These are phyloP conservation scores for Trichoderma sp. DNA, from an alignment of 2,329 filamentous ascomycete species.

Conservation along the genomic window DNA sequence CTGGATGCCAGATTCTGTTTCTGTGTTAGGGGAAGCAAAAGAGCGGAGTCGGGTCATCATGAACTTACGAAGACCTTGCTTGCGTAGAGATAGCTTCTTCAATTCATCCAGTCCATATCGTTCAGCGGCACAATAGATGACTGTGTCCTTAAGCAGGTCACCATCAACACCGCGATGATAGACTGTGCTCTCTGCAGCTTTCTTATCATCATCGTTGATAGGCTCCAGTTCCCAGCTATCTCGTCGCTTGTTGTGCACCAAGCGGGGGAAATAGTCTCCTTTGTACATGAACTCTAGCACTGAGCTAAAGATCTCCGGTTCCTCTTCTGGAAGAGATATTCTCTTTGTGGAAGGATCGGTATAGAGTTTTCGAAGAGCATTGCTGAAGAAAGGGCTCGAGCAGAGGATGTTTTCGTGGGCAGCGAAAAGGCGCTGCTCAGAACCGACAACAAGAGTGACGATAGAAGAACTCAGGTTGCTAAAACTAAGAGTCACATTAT, in stretches of 20 bases:
- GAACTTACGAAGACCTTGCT: conserved; percentile 78
- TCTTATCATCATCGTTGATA: conserved; percentile 48
- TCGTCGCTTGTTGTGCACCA: conserved; percentile 79
- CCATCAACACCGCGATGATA: conserved; percentile 67
- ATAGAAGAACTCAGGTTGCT: conserved; percentile 68
- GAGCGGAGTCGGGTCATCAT: background rate
- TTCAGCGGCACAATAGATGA: conserved; percentile 87
- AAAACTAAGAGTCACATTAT: conserved; percentile 8
- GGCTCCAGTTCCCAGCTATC: conserved; percentile 84
- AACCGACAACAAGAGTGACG: conserved; percentile 79
- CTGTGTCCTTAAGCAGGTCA: conserved; percentile 81
- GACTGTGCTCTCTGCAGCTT: conserved; percentile 65
- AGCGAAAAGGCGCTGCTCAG: conserved; percentile 83
- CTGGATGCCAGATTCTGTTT: conserved; percentile 72
- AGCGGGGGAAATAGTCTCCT: conserved; percentile 85
- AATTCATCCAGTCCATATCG: conserved; percentile 83
- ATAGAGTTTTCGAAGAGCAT: conserved; percentile 43
- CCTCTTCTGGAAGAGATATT: conserved; percentile 80
- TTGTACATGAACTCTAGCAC: conserved; percentile 93
- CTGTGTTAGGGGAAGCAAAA: conserved; percentile 25
- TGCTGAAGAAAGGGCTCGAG: conserved; percentile 74
- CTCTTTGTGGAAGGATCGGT: conserved; percentile 58
- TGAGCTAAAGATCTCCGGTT: conserved; percentile 88
- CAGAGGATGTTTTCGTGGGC: conserved; percentile 86
- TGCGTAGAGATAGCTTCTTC: conserved; percentile 81